Base-by-base conservation (phyloP, 371 early-diverging fungal species). In the Synchytrium microbalum region DNA sequence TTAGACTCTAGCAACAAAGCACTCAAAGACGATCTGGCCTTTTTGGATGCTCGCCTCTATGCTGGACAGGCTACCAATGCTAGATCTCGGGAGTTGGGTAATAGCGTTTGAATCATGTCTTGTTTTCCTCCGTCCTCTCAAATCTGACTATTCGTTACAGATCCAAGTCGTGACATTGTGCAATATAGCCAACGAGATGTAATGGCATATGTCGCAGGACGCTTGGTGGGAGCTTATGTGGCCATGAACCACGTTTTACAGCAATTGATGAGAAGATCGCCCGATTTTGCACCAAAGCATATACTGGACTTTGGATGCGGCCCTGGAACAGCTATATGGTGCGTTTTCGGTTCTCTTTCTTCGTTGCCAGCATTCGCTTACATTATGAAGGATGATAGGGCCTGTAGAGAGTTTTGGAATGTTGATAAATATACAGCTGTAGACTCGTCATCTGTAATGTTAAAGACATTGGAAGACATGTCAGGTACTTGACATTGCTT, bases 261-360 rank as follows among this genome's bases (percentile, higher is more conserved):
- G 5, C 92, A 94, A 67, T 61, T 91, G 2, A 60, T 71, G 1
- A 68, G 59, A 10, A 73, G 91, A 30, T 46, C 88, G 1, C 83
- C 89, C 0, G 76, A 75, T 24, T 84, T 89, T 63, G 55, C 67
- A 1, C 92, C 93, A 0, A 72, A 59, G 26, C 75, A 75, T 0
- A 73, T 91, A 27, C 64, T 92, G 56, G 95, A 94, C 73, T 90
- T 92, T 70, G 95, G 92, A 23, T 84, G 86, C 0, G 95, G 95
- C 1, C 92, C 93, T 2, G 95, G 90, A 29, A 89, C 92, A 2
- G 89, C 84, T 5, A 75, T 93, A 32, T 93, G 89, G 88, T 84
- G 78, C 62, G 56, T 28, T 24, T 13, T 38, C 19, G 46, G 19
- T 19, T 10, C 46, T 19, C 10, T 38, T 5, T 5, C 46, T 38